Evolutionary conservation across 1,139 yeast species (phyloP), one percentile per base, ranked within the genome.

Genomic region (Suhomyces kunorum): DNA sequence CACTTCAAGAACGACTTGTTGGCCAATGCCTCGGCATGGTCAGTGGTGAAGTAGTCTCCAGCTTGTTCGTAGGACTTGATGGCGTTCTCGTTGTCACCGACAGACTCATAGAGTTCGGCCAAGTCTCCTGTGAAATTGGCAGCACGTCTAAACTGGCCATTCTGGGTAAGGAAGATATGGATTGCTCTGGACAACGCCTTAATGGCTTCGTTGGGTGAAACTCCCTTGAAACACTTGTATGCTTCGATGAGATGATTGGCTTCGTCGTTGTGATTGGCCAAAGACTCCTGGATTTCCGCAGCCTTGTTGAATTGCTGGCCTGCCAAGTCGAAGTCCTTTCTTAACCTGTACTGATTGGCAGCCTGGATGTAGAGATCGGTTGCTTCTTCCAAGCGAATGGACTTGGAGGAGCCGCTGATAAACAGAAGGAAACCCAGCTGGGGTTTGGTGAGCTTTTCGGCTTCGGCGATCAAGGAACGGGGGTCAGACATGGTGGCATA

Each of bases 91-190:
- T 67, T 63, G 56, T 90, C 95, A 40, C 77, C 76, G 26, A 86
- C 68, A 35, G 75, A 75, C 62, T 92, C 98, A 59, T 87, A 88
- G 34, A 92, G 65, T 50, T 82, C 92, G 3, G 90, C 98, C 55
- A 92, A 74, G 59, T 92, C 98, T 73, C 85, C 80, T 55, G 92
- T 85, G 65, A 87, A 90, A 59, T 88, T 88, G 14, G 98, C 98
- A 16, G 96, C 96, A 59, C 98, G 76, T 59, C 98, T 81, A 66
- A 92, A 94, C 59, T 90, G 96, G 11, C 98, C 98, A 50, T 89
- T 81, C 48, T 81, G 78, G 1, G 96, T 88, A 48, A 71, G 68
- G 63, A 90, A 90, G 54, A 87, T 75, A 49, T 80, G 83, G 45
- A 92, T 83, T 1, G 98, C 96, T 53, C 76, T 78, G 43, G 80